A percentile compares a stretch with the other conserved stretches of the same genome.
Evolutionary conservation across 225 moss, liverwort and hornwort genomes (phyloP).

Genomic region (Physcomitrium patens): DNA sequence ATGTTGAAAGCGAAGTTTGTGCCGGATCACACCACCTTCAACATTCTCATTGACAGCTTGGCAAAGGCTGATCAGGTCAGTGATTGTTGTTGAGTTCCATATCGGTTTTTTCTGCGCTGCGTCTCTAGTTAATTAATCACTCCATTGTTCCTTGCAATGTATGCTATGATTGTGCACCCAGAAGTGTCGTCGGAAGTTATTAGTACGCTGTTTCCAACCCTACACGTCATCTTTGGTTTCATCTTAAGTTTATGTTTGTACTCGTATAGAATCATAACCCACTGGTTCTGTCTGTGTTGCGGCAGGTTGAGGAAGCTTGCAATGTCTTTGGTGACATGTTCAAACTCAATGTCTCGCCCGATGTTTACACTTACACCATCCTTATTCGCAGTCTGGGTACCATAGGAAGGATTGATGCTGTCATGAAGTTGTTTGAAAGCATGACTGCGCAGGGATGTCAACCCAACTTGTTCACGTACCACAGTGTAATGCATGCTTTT

Average conservation of each 20-base stretch:
- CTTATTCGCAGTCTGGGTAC: constrained; percentile 67
- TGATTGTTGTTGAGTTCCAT: constrained; percentile 10
- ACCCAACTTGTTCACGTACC: constrained; percentile 69
- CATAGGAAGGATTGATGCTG: constrained; percentile 63
- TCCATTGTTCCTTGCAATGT: not conserved
- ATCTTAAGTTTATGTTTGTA: constrained; percentile 11
- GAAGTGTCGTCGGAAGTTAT: not conserved
- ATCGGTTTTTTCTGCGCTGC: not conserved
- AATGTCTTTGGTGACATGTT: constrained; percentile 58
- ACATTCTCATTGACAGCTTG: constrained; percentile 55
- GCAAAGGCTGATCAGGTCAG: constrained; percentile 63
- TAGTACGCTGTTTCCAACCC: not conserved
- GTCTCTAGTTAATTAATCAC: not conserved
- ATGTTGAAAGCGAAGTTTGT: constrained; percentile 52
- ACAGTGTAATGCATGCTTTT: constrained; percentile 74
- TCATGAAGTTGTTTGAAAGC: constrained; percentile 50
- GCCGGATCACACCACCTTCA: constrained; percentile 64
- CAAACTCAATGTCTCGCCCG: constrained; percentile 51
- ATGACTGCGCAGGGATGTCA: constrained; percentile 59
- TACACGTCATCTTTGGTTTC: not conserved
- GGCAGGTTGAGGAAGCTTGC: constrained; percentile 58
- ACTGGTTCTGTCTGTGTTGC: not conserved
- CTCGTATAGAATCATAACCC: not conserved
- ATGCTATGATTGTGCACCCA: not conserved
- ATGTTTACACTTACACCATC: constrained; percentile 64